Percentiles rank a stretch among this genome's conserved stretches.
Evolutionary conservation across 177 flowering plant species (phyloP).

Genomic region (Vitis hybrid): DNA sequence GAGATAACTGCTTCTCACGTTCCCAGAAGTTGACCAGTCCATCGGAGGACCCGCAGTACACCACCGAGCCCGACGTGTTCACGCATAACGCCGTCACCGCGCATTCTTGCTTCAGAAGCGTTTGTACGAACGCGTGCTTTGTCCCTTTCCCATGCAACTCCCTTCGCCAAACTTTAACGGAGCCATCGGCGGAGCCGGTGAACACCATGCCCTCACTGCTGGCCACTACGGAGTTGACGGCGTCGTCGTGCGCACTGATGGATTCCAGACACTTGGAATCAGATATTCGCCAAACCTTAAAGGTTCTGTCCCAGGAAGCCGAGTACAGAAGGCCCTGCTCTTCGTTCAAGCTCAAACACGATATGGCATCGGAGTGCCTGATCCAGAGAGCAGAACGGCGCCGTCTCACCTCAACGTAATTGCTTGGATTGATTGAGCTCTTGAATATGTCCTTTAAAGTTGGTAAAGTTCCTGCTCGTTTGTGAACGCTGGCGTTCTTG

Average conservation of each 20-base stretch:
- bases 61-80: slow-evolving; percentile 25
- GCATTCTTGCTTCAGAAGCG: slow-evolving; percentile 60
- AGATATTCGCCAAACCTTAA: slow-evolving; percentile 70
- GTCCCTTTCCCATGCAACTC: slow-evolving; percentile 44
- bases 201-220: slow-evolving; percentile 55
- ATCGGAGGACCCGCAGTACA: slow-evolving; percentile 77
- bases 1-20: slow-evolving; percentile 44
- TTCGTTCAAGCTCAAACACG: slow-evolving; percentile 63
- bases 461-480: slow-evolving; percentile 61
- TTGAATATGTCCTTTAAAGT: slow-evolving; percentile 58
- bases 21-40: slow-evolving; percentile 79
- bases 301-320: slow-evolving; percentile 82
- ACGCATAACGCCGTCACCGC: slow-evolving; percentile 74
- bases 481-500: slow-evolving; percentile 47
- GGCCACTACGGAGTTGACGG: slow-evolving; percentile 72
- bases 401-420: slow-evolving; percentile 59
- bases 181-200: slow-evolving; percentile 84
- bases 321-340: slow-evolving; percentile 64
- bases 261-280: slow-evolving; percentile 77
- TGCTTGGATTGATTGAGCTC: slow-evolving; percentile 63
- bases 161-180: slow-evolving; percentile 68
- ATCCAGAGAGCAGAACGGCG: slow-evolving; percentile 60
- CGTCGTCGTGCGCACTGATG: slow-evolving; percentile 70
- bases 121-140: slow-evolving; percentile 41
- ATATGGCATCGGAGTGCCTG: slow-evolving; percentile 74